Percentiles rank a stretch among this genome's conserved stretches.
Evolutionary conservation across 768 basidiomycete species (phyloP).

Genomic region (Mycena albidolilacea): DNA sequence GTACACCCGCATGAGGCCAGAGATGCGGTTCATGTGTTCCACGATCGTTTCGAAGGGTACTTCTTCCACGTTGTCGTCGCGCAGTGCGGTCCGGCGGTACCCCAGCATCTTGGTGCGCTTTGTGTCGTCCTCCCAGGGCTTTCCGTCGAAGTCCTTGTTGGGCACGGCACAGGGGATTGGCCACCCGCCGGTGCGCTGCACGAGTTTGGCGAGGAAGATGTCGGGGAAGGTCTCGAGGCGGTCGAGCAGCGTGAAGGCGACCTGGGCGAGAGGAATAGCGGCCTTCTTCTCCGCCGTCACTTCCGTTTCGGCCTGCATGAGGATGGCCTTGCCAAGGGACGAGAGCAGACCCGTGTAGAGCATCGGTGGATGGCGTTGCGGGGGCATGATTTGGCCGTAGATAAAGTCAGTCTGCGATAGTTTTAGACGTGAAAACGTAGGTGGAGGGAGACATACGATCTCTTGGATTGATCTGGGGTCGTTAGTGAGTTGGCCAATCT

Average conservation of each 20-base stretch:
- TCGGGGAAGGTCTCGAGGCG: slow-evolving; percentile 71
- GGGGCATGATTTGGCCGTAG: slow-evolving; percentile 38
- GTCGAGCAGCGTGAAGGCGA: slow-evolving; percentile 80
- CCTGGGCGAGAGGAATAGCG: slow-evolving; percentile 85
- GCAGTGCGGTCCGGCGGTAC: slow-evolving; percentile 56
- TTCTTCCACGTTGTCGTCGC: slow-evolving; percentile 31
- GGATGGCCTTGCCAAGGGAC: slow-evolving; percentile 89
- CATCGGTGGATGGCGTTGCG: slow-evolving; percentile 48
- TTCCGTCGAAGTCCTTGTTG: slow-evolving; percentile 63
- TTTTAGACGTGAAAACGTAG: slow-evolving; percentile 19
- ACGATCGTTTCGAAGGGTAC: slow-evolving; percentile 68
- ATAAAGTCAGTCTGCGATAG: slow-evolving; percentile 36
- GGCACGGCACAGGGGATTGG: slow-evolving; percentile 78
- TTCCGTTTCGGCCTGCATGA: slow-evolving; percentile 95
- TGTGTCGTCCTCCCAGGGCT: slow-evolving; percentile 58
- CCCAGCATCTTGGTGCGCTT: slow-evolving; percentile 69
- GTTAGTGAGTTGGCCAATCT: slow-evolving; percentile 90
- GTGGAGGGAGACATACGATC: slow-evolving; percentile 66
- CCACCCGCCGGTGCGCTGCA: slow-evolving; percentile 93
- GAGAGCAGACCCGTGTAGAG: slow-evolving; percentile 86
- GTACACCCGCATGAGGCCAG: slow-evolving; percentile 90
- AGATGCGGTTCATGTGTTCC: slow-evolving; percentile 77
- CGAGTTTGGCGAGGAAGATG: slow-evolving; percentile 87
- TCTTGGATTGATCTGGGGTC: slow-evolving; percentile 71
- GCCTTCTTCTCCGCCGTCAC: slow-evolving; percentile 90